Evolutionary conservation across 495 filamentous ascomycete species (phyloP), one percentile per base, ranked within the genome.

Genomic region (Collariella sp.): DNA sequence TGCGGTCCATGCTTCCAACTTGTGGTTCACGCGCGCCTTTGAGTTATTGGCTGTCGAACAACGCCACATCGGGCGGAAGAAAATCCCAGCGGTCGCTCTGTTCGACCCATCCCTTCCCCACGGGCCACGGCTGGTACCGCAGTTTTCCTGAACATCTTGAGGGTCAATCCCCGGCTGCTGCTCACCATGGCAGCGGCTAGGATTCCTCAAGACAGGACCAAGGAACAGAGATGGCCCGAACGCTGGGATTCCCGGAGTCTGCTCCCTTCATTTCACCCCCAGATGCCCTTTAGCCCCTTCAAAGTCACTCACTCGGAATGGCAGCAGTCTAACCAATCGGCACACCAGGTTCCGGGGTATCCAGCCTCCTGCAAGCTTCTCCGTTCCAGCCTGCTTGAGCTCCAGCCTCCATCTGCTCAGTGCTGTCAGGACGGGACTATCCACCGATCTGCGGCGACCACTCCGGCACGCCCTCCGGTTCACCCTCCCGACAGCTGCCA

Each of bases 201-300:
- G n/a, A n/a, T n/a, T n/a, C 55, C 46, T 13, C 49, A 41, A n/a
- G 15, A 22, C 54, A 55, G 43, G 40, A 52, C 35, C 51, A 47
- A 46, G 1, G 46, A 22, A 47, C 35, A 23, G 34, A 46, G 24
- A 18, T n/a, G n/a, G n/a, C n/a, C n/a, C n/a, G n/a, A n/a, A n/a
- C n/a, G n/a, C n/a, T n/a, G n/a, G n/a, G n/a, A n/a, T n/a, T n/a
- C n/a, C n/a, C n/a, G n/a, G n/a, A n/a, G n/a, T n/a, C n/a, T n/a
- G n/a, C n/a, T n/a, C n/a, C n/a, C n/a, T n/a, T n/a, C n/a, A n/a
- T n/a, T n/a, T n/a, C n/a, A n/a, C n/a, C n/a, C n/a, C n/a, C n/a
- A n/a, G n/a, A n/a, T n/a, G n/a, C n/a, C n/a, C n/a, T n/a, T n/a
- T n/a, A n/a, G n/a, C n/a, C n/a, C n/a, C n/a, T n/a, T n/a, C n/a